phyloP scores from a whole-genome alignment of 495 filamentous ascomycete species.

The Aspergillus haitiensis region DNA sequence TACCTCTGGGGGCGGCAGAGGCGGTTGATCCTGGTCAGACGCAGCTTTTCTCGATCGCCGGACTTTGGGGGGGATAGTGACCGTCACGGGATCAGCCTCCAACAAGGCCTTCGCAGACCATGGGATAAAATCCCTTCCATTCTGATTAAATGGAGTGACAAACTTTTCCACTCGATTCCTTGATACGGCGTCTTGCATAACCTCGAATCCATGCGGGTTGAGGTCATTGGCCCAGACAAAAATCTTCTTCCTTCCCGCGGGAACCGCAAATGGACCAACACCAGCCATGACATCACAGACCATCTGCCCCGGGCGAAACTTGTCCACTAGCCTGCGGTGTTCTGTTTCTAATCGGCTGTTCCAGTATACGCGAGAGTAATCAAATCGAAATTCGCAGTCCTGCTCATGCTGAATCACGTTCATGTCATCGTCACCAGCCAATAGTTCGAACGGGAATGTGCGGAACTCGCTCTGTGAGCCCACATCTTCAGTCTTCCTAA shows the following conservation, averaged over 20 bases:
- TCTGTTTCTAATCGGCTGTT: conserved; percentile 88
- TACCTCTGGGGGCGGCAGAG: conserved; percentile 42
- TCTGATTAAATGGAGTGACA: conserved; percentile 73
- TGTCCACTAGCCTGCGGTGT: conserved; percentile 73
- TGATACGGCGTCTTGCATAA: conserved; percentile 65
- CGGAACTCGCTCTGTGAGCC: conserved; percentile 82
- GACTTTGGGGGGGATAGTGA: conserved; percentile 40
- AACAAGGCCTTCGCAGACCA: conserved; percentile 64
- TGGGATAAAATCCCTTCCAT: conserved; percentile 79
- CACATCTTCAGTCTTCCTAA: conserved; percentile 91
- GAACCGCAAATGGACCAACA: conserved; percentile 92
- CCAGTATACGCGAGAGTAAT: conserved; percentile 88
- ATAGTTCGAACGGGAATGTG: conserved; percentile 91
- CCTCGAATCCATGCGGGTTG: conserved; percentile 81
- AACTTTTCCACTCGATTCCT: conserved; percentile 79
- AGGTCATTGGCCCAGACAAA: conserved; percentile 98
- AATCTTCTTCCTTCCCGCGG: conserved; percentile 83
- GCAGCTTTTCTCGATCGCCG: conserved; percentile 29
- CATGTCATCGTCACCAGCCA: conserved; percentile 75
- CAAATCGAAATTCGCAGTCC: conserved; percentile 50
- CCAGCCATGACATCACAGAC: conserved; percentile 98
- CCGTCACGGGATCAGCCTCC: conserved; percentile 45
- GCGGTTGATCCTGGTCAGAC: conserved; percentile 24
- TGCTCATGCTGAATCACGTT: conserved; percentile 69
- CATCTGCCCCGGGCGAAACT: conserved; percentile 81